phyloP scores from a whole-genome alignment of 164 flowering plant species.

The Vitis rotundifolia region DNA sequence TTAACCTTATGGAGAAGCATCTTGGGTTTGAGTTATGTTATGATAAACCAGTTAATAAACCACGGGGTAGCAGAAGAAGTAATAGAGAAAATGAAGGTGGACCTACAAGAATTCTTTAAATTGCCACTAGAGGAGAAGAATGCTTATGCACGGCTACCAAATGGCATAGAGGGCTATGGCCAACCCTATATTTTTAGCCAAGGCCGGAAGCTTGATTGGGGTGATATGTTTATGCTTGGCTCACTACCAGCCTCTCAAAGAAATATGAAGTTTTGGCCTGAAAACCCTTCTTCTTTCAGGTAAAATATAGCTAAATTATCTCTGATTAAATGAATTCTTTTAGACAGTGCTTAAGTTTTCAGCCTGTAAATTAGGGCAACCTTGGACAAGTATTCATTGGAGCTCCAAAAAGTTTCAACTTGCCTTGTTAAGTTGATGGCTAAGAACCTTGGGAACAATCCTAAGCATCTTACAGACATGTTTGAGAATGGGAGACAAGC shows the following conservation, averaged over 20 bases:
- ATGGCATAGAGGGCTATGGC: slow-evolving; percentile 52
- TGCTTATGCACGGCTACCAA: slow-evolving; percentile 33
- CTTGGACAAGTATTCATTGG: slow-evolving; percentile 40
- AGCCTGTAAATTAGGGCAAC: slow-evolving; percentile 21
- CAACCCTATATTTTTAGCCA: slow-evolving; percentile 50
- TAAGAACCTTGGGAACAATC: slow-evolving; percentile 32
- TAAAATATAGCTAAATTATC: neutral
- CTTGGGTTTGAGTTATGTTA: neutral
- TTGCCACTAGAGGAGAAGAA: slow-evolving; percentile 54
- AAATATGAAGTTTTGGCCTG: slow-evolving; percentile 40
- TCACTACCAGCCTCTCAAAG: slow-evolving; percentile 24
- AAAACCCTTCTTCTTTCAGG: slow-evolving; percentile 41
- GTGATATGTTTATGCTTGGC: slow-evolving; percentile 41
- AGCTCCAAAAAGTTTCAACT: slow-evolving; percentile 18
- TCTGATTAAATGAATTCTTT: too few species aligned
- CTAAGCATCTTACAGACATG: slow-evolving; percentile 23
- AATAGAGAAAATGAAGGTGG: slow-evolving; percentile 43
- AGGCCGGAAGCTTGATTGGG: slow-evolving; percentile 57
- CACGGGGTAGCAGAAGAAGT: slow-evolving; percentile 43
- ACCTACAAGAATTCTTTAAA: slow-evolving; percentile 35
- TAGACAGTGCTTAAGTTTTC: neutral
- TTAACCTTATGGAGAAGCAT: too few species aligned
- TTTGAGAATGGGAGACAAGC: slow-evolving; percentile 28
- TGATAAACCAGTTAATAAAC: slow-evolving; percentile 36
- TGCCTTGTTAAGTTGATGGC: slow-evolving; percentile 31